These are phyloP conservation scores for Thielaviopsis punctulata DNA, from an alignment of 2,329 filamentous ascomycete species.

Conservation along the genomic window DNA sequence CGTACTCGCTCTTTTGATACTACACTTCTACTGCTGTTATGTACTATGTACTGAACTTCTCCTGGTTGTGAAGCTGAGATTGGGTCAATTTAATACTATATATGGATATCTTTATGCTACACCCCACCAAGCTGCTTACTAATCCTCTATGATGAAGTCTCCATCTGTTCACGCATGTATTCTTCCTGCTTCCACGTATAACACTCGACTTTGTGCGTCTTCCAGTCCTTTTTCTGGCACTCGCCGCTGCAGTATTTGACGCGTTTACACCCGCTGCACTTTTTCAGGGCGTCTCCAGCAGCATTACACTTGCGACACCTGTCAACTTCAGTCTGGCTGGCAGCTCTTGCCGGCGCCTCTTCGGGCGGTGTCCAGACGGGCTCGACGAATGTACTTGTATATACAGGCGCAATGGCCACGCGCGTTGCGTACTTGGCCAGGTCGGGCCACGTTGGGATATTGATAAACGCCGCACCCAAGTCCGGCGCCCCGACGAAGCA, in stretches of 20 bases:
- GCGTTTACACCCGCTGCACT: constrained; percentile 27
- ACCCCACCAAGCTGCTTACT: too few relatives aligned
- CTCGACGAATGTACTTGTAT: constrained; percentile 11
- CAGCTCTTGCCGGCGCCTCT: too few relatives aligned
- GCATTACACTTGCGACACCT: constrained; percentile 24
- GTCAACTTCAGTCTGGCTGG: constrained; percentile 21
- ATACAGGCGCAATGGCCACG: constrained; percentile 39
- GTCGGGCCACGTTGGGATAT: constrained; percentile 26
- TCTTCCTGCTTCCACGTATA: constrained; percentile 12
- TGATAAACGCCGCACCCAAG: constrained; percentile 18
- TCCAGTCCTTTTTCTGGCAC: constrained; percentile 39
- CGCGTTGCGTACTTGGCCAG: constrained; percentile 30
- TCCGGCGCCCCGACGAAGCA: constrained; percentile 29
- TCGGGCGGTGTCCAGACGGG: background rate
- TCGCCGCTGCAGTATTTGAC: constrained; percentile 32
- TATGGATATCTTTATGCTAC: too few relatives aligned
- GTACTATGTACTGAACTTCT: too few relatives aligned
- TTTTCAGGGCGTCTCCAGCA: constrained; percentile 22
- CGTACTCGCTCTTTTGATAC: too few relatives aligned
- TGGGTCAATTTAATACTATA: too few relatives aligned
- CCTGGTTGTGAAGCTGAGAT: too few relatives aligned
- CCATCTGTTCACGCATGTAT: background rate
- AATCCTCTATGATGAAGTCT: too few relatives aligned
- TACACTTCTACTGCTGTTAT: too few relatives aligned
- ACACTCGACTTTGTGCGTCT: constrained; percentile 30